Conservation (phyloP, 768 basidiomycete genomes). For the Pisolithus tinctorius region DNA sequence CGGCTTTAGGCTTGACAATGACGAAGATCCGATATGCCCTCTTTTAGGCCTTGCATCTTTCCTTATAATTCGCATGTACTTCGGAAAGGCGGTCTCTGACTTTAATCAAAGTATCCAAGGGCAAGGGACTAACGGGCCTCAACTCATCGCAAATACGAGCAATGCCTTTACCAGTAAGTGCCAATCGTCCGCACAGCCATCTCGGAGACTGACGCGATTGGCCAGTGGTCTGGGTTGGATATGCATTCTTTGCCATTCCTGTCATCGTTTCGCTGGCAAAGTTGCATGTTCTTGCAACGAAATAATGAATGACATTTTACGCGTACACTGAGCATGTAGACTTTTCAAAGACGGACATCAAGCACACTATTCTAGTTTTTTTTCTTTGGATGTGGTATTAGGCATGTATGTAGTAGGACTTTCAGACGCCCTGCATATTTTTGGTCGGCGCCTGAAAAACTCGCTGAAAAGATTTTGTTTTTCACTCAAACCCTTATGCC, state of each 20-base stretch:
- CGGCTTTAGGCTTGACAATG: not conserved
- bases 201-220: not conserved
- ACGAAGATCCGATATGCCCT: not conserved
- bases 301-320: conserved; percentile 21
- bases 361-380: not conserved
- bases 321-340: not conserved
- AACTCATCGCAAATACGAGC: conserved; percentile 54
- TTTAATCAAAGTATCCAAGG: conserved; percentile 60
- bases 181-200: not conserved
- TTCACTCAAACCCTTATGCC: not conserved
- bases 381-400: not conserved
- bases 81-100: conserved; percentile 70
- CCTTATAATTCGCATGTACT: conserved; percentile 73
- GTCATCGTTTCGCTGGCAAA: conserved; percentile 64
- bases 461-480: not conserved
- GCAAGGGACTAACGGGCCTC: conserved; percentile 47
- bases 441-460: not conserved
- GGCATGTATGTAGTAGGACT: not conserved
- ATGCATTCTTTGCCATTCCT: conserved; percentile 67
- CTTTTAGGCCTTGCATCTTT: conserved; percentile 57
- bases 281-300: conserved; percentile 49
- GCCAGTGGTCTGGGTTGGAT: conserved; percentile 74
- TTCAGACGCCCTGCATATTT: no score
- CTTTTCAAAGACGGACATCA: not conserved
- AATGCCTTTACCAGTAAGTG: conserved; percentile 72